Evolutionary conservation across 2,329 filamentous ascomycete genomes (phyloP), one percentile per base, ranked within the genome.

Genomic region (Penicillium decumbens): DNA sequence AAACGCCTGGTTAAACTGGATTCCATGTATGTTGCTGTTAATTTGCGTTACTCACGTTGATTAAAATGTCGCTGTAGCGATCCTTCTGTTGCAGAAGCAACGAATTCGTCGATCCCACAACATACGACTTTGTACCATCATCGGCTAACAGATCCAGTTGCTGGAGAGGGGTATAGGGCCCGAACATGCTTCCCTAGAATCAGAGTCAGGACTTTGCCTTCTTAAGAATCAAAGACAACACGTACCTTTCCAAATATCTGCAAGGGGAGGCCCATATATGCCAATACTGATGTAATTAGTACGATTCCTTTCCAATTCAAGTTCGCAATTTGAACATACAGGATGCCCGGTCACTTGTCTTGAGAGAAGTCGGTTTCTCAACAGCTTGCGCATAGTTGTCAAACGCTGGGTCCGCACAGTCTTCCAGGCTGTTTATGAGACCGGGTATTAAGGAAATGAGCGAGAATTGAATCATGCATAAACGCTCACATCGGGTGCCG

Each of bases 401-500:
- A 68, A 97, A 81, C 39, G 91, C 86, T n/a, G 93, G 93, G 65
- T 95, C 90, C 43, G 93, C 92, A 63, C 89, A 95, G 72, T 98
- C 93, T 72, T 95, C 85, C n/a, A 98, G 80, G 62, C 87, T 89
- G 63, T 89, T 84, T 64, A 97, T 84, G 49, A 98, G 81, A 51
- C 91, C 90, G 41, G 93, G 93, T 74, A 98, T 95, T 64, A 98
- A 78, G 45, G 92, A 96, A 60, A 98, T 86, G 40, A 98, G 80
- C 38, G 92, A 93, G 74, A 97, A 98, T 70, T 98, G 93, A 73
- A 95, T 91, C 88, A 97, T 95, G 80, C 93, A 98, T 59, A 98
- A 76, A 57, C 88, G 82, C 71, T 98, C 93, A 71, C 93, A 97
- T 61, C 90, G 84, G n/a, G 92, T 90, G 54, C 93, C 91, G 64